Evolutionary conservation across 257 asterid genomes (phyloP), one percentile per base, ranked within the genome.

Genomic region (Ajuga chamaepitys): DNA sequence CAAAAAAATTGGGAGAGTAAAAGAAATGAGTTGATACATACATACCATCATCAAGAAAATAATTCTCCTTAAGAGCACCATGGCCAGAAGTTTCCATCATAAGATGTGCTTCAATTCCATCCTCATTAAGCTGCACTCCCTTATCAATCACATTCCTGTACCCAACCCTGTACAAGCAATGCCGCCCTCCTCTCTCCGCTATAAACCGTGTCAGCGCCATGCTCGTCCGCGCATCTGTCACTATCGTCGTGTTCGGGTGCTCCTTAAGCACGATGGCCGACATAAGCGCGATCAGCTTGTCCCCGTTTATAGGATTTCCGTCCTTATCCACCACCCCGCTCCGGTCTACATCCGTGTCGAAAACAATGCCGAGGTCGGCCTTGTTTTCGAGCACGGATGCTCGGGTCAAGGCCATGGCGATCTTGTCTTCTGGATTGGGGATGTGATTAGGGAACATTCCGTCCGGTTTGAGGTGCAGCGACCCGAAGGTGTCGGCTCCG

Each of bases 371-470:
- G 2, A 92, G 90, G 54, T 88, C 89, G 7, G 98, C 97, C 1
- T 58, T 38, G 84, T 82, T 78, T 55, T 85, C 59, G 2, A 92
- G 89, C 17, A 91, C 97, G 0, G 97, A 82, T 4, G 89, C 76
- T 48, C 93, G 84, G 2, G 98, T 92, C 16, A 83, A 11, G 66
- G 97, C 73, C 98, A 89, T 92, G 41, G 98, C 98, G 4, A 53
- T 71, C 61, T 88, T 85, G 88, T 92, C 98, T 66, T 87, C 98
- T 0, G 98, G 98, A 38, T 92, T 92, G 18, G 98, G 98, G 11
- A 92, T 89, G 81, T 92, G 98, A 77, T 92, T 92, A 0, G 98
- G 97, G 77, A 92, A 92, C 95, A 89, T 88, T 37, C 98, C 98
- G 37, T 92, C 97, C 0, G 98, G 98, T n/a, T 72, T 80, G 12